Percentiles rank a stretch among this genome's conserved stretches.
These are phyloP conservation scores for Eucalyptus brandiana DNA, from an alignment of 345 rosid genomes.

Conservation along the genomic window DNA sequence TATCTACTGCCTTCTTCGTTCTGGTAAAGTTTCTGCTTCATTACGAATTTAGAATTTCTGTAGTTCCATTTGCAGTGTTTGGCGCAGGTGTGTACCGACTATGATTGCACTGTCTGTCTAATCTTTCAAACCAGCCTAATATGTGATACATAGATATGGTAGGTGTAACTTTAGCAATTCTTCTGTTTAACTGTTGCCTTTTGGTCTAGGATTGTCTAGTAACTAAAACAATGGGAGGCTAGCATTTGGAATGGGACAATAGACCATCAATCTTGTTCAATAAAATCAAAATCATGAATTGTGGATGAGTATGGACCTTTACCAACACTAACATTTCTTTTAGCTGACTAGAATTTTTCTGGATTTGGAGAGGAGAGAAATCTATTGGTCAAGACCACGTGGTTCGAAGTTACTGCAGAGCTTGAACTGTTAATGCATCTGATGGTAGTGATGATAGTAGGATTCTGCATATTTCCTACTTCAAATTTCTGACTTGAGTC, in stretches of 20 bases:
- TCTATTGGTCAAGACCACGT: background rate
- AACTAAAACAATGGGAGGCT: background rate
- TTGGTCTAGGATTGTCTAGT: background rate
- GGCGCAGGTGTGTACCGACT: background rate
- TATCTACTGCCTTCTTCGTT: slow-evolving; percentile 74
- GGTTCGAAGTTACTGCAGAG: background rate
- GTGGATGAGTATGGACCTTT: background rate
- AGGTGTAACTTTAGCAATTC: background rate
- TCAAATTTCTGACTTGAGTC: background rate
- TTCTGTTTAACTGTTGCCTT: background rate
- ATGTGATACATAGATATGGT: background rate
- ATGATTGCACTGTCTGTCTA: background rate
- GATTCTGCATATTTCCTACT: background rate
- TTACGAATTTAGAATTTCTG: background rate
- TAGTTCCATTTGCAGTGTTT: background rate
- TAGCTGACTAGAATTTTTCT: background rate
- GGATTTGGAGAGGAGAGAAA: background rate
- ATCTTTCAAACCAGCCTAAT: background rate
- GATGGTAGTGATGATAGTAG: background rate
- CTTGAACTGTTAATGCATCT: background rate
- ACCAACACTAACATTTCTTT: background rate
- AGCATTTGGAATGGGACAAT: background rate
- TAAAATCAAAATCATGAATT: background rate
- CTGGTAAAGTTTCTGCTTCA: slow-evolving; percentile 33
- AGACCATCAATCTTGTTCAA: background rate